Percentiles rank a stretch among this genome's conserved stretches.
These are phyloP conservation scores for Plasmodium ovale DNA, from an alignment of 169 alveolate species.

Conservation along the genomic window DNA sequence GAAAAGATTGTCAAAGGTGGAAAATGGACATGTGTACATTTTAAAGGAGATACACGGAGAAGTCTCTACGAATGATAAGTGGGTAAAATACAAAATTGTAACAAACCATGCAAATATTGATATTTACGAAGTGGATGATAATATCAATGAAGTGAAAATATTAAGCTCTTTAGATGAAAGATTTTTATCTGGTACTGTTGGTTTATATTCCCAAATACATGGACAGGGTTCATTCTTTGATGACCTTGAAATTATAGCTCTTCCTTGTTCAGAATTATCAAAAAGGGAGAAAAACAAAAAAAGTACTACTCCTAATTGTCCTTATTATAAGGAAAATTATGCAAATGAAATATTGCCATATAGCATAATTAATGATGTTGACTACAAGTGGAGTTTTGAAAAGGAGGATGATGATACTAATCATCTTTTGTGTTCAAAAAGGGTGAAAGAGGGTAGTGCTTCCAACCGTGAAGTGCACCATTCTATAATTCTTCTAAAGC, in stretches of 20 bases:
- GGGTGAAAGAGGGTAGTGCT: background rate
- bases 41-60: slow-evolving; percentile 85
- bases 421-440: slow-evolving; percentile 48
- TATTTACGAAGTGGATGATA: slow-evolving; percentile 77
- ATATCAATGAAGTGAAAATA: slow-evolving; percentile 3
- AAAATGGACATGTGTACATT: slow-evolving; percentile 86
- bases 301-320: slow-evolving; percentile 76
- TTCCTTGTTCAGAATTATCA: slow-evolving; percentile 77
- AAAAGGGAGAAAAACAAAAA: slow-evolving; percentile 29
- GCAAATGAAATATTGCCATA: slow-evolving; percentile 25
- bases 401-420: slow-evolving; percentile 33
- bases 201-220: slow-evolving; percentile 89
- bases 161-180: slow-evolving; percentile 89
- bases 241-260: slow-evolving; percentile 85
- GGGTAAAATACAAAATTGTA: slow-evolving; percentile 83
- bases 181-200: slow-evolving; percentile 89
- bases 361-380: slow-evolving; percentile 27
- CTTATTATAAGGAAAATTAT: slow-evolving; percentile 80
- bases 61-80: slow-evolving; percentile 83
- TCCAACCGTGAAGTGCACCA: background rate
- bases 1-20: slow-evolving; percentile 87
- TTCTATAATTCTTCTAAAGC: slow-evolving; percentile 61
- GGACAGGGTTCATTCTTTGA: slow-evolving; percentile 90
- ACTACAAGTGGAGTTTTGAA: slow-evolving; percentile 42
- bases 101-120: slow-evolving; percentile 78